These are phyloP conservation scores for Microsporum ferrugineum DNA, from an alignment of 2,329 filamentous ascomycete genomes.

Conservation along the genomic window DNA sequence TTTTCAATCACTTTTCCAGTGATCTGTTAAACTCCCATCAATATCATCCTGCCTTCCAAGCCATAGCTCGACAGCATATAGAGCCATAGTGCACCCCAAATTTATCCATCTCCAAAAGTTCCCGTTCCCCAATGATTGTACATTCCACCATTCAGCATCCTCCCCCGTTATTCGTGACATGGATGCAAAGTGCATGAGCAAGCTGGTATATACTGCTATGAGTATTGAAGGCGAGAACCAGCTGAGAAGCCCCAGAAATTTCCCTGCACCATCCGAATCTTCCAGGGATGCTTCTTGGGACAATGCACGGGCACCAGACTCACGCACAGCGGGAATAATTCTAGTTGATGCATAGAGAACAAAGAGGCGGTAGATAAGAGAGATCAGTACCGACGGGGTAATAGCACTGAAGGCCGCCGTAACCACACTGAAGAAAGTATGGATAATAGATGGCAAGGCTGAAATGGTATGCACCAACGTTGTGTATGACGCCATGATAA, in stretches of 20 bases:
- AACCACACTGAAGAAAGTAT: slow-evolving; percentile 74
- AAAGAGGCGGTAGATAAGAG: slow-evolving; percentile 81
- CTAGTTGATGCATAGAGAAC: slow-evolving; percentile 92
- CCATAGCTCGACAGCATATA: slow-evolving; percentile 85
- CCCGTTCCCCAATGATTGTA: slow-evolving; percentile 70
- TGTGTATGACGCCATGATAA: slow-evolving; percentile 97
- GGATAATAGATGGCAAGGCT: slow-evolving; percentile 69
- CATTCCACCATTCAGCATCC: slow-evolving; percentile 67
- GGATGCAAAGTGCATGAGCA: slow-evolving; percentile 85
- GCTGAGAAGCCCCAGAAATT: slow-evolving; percentile 68
- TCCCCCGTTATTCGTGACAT: slow-evolving; percentile 49
- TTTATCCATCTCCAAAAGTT: slow-evolving; percentile 94
- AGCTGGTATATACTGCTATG: slow-evolving; percentile 89
- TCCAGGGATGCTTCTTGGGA: slow-evolving; percentile 77
- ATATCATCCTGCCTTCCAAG: slow-evolving; percentile 62
- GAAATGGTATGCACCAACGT: slow-evolving; percentile 76
- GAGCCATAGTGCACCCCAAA: slow-evolving; percentile 70
- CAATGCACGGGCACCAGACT: slow-evolving; percentile 70
- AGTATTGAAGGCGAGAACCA: slow-evolving; percentile 94
- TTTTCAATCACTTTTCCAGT: slow-evolving; percentile 85
- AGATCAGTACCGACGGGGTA: slow-evolving; percentile 90
- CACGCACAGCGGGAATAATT: slow-evolving; percentile 86
- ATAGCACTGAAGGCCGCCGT: slow-evolving; percentile 90
- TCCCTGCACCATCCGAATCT: slow-evolving; percentile 70
- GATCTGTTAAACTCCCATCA: slow-evolving; percentile 58